phyloP scores from a whole-genome alignment of 192 early-diverging fungal genomes.

The Piromyces finnis region DNA sequence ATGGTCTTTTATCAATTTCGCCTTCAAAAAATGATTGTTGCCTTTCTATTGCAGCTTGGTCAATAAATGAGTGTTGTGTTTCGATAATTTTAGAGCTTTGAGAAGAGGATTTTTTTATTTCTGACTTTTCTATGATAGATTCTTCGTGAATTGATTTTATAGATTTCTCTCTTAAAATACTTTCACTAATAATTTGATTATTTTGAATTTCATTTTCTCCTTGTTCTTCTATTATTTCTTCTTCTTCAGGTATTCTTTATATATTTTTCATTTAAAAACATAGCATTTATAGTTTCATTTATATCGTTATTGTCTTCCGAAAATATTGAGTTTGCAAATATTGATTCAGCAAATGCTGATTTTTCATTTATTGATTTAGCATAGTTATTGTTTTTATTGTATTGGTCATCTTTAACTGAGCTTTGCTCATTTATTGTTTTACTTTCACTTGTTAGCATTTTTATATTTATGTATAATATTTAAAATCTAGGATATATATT shows the following conservation, averaged over 20 bases:
- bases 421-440: no score
- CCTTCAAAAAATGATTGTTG: no score
- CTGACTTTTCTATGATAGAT: no score
- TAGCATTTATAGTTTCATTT: not conserved
- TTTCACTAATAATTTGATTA: not conserved
- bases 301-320: not conserved
- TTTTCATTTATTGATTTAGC: no score
- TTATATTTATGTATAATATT: no score
- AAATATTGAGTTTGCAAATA: not conserved
- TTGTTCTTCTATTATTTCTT: no score
- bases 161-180: not conserved
- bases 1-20: not conserved
- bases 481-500: no score
- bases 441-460: no score
- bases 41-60: not conserved
- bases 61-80: not conserved
- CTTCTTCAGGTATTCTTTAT: not conserved
- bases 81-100: not conserved
- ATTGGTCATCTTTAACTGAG: no score
- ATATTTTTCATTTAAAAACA: not conserved
- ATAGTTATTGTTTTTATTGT: no score
- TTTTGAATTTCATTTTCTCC: not conserved
- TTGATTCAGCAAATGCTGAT: not conserved
- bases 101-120: not conserved
- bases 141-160: not conserved